Evolutionary conservation across 2,329 filamentous ascomycete species (phyloP).

Genomic region (Diaporthe citri): DNA sequence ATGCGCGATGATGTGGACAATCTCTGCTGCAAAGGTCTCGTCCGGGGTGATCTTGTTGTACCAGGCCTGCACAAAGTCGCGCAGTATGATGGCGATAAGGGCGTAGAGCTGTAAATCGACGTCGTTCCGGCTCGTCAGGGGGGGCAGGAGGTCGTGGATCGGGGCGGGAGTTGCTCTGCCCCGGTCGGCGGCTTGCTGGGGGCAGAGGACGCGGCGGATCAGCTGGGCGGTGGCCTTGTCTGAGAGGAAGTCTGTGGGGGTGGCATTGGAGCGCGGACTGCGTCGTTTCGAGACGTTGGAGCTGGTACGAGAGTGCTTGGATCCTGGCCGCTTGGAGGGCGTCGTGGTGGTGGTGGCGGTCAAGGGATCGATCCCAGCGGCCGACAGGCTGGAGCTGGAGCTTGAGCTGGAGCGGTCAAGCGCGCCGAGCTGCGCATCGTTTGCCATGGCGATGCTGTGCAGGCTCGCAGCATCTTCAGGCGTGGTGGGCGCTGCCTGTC

Average conservation of each 20-base stretch:
- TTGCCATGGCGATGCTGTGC: constrained; percentile 36
- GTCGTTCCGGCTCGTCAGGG: constrained; percentile 93
- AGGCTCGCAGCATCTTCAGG: constrained; percentile 32
- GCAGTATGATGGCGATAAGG: constrained; percentile 87
- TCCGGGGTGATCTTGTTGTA: constrained; percentile 94
- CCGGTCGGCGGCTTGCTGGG: constrained; percentile 74
- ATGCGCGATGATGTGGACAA: constrained; percentile 92
- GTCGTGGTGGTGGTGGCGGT: constrained; percentile 37
- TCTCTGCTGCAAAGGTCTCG: constrained; percentile 86
- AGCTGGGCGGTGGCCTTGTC: constrained; percentile 85
- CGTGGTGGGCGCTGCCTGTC: not conserved
- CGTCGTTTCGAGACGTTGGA: constrained; percentile 45
- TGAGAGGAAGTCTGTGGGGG: constrained; percentile 68
- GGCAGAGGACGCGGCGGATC: constrained; percentile 86
- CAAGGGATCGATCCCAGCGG: constrained; percentile 27
- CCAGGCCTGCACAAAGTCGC: constrained; percentile 93
- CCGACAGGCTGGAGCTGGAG: constrained; percentile 34
- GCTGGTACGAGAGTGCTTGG: constrained; percentile 38
- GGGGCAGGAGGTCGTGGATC: constrained; percentile 86
- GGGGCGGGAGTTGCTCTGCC: constrained; percentile 66
- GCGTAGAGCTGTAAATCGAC: constrained; percentile 95
- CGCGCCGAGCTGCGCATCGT: constrained; percentile 34
- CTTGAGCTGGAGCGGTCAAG: constrained; percentile 23
- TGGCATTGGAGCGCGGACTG: constrained; percentile 31
- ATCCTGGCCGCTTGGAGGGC: constrained; percentile 47